phyloP scores from a whole-genome alignment of 2,329 filamentous ascomycete species.

The Penicillium hesseltinei region DNA sequence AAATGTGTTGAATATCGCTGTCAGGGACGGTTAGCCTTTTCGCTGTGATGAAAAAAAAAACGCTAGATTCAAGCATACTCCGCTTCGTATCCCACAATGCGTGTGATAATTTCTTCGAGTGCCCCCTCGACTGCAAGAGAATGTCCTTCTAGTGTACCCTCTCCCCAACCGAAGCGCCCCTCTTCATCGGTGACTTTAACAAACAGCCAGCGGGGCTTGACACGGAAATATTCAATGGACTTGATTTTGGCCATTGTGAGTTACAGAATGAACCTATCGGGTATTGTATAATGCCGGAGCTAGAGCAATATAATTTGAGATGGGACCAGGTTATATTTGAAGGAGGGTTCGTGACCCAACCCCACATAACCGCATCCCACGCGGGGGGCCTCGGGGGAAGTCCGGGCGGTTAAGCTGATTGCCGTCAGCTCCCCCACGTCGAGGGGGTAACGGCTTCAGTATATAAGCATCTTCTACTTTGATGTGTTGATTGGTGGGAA shows the following conservation, averaged over 20 bases:
- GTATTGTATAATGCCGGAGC: background rate
- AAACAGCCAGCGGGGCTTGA: constrained; percentile 74
- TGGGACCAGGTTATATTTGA: constrained; percentile 8
- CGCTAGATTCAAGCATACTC: constrained; percentile 51
- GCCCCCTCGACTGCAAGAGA: constrained; percentile 72
- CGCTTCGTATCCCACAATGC: constrained; percentile 66
- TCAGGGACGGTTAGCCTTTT: background rate
- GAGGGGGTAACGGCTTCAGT: background rate
- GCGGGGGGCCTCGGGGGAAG: constrained; percentile 15
- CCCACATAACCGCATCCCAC: constrained; percentile 16
- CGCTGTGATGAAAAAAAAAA: too few relatives aligned
- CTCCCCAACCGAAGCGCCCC: constrained; percentile 69
- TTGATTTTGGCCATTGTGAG: constrained; percentile 62
- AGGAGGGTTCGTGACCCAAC: background rate
- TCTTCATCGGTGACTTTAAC: constrained; percentile 73
- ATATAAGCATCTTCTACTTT: background rate
- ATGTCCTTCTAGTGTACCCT: constrained; percentile 72
- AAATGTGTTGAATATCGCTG: constrained; percentile 77
- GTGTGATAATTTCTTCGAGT: constrained; percentile 62
- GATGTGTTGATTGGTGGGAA: background rate
- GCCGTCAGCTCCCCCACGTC: constrained; percentile 9
- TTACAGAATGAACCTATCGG: background rate
- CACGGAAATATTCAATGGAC: constrained; percentile 69
- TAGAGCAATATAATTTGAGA: background rate
- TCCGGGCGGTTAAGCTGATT: constrained; percentile 11